These are phyloP conservation scores for Metschnikowia lachancei DNA, from an alignment of 805 yeast genomes.

Conservation along the genomic window DNA sequence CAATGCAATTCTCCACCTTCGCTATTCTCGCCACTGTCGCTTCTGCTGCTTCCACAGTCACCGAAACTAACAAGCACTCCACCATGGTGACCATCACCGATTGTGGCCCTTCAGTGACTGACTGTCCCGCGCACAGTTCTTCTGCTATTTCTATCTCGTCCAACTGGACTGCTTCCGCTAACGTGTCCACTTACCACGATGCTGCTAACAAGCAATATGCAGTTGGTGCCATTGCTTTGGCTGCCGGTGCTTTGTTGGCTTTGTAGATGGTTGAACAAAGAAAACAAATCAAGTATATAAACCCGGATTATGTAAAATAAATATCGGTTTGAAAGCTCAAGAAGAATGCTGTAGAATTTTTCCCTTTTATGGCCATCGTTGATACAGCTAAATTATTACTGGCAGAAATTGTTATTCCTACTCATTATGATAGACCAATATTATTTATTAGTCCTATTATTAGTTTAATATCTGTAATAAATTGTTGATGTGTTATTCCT, in stretches of 20 bases:
- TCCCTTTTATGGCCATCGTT: no score
- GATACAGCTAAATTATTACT: no score
- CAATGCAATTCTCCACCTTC: constrained; percentile 48
- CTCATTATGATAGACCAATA: no score
- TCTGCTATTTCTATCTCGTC: constrained; percentile 9
- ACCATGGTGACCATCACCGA: constrained; percentile 48
- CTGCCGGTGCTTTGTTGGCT: constrained; percentile 47
- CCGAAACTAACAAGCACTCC: constrained; percentile 22
- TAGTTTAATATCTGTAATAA: no score
- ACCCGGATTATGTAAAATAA: constrained; percentile 1
- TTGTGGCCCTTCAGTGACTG: constrained; percentile 45
- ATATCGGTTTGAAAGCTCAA: constrained; percentile 1
- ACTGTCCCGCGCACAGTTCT: constrained; percentile 42
- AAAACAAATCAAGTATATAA: neutral
- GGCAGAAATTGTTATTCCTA: no score
- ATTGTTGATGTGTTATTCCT: no score
- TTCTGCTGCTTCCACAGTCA: constrained; percentile 36
- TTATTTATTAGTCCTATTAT: no score
- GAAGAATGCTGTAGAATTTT: neutral
- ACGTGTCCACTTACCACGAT: constrained; percentile 34
- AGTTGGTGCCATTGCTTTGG: constrained; percentile 48
- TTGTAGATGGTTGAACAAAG: constrained; percentile 21
- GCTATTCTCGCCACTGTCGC: constrained; percentile 37
- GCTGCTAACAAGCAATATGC: constrained; percentile 36
- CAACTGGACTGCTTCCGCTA: constrained; percentile 25